Evolutionary conservation across 306 rosid genomes (phyloP).

Genomic region (Cucumis sativus): Cucumber_9930_V3 NC_026659.2:7044501-7045000

Average conservation of each 20-base stretch:
- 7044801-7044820: slow-evolving; percentile 55
- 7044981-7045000: slow-evolving; percentile 19
- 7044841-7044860: slow-evolving; percentile 40
- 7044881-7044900: slow-evolving; percentile 44
- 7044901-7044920: slow-evolving; percentile 62
- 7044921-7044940: slow-evolving; percentile 32
- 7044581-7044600: too few species aligned
- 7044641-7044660: too few species aligned
- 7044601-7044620: too few species aligned
- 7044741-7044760: neutral
- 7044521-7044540: too few species aligned
- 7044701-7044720: too few species aligned
- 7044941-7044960: neutral
- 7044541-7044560: too few species aligned
- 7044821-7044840: slow-evolving; percentile 63
- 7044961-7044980: slow-evolving; percentile 6
- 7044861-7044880: slow-evolving; percentile 37
- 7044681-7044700: too few species aligned
- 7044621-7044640: too few species aligned
- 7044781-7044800: slow-evolving; percentile 59
- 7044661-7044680: too few species aligned
- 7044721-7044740: too few species aligned
- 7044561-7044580: too few species aligned
- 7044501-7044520: too few species aligned
- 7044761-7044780: neutral